A percentile compares a stretch with the other conserved stretches of the same genome.
Conservation (phyloP, 1,139 yeast species). For the Yamadazyma songkhlaensis region DNA sequence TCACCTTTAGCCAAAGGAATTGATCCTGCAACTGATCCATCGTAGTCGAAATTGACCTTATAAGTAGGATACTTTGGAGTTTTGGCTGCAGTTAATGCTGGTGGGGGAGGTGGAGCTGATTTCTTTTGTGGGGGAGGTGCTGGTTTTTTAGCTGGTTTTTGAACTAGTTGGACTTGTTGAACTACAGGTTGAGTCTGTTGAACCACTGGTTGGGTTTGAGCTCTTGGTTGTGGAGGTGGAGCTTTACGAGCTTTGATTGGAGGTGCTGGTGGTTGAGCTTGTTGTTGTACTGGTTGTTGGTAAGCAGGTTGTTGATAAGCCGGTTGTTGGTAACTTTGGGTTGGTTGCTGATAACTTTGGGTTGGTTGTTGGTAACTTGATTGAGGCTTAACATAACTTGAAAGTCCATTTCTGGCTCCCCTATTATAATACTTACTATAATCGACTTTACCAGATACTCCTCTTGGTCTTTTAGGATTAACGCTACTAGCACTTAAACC, state of each 20-base stretch:
- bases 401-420: slow-evolving; percentile 16
- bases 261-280: slow-evolving; percentile 13
- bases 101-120: slow-evolving; percentile 38
- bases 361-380: slow-evolving; percentile 16
- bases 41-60: slow-evolving; percentile 86
- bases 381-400: background rate
- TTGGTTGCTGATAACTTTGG: slow-evolving; percentile 17
- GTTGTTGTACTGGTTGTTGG: slow-evolving; percentile 16
- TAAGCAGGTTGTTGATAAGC: slow-evolving; percentile 15
- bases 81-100: slow-evolving; percentile 52
- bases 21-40: slow-evolving; percentile 80
- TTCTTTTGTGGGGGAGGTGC: slow-evolving; percentile 42
- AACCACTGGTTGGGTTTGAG: slow-evolving; percentile 2
- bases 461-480: slow-evolving; percentile 71
- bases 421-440: slow-evolving; percentile 44
- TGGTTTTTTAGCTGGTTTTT: slow-evolving; percentile 29
- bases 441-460: slow-evolving; percentile 36
- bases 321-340: slow-evolving; percentile 11
- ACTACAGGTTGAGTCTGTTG: slow-evolving; percentile 1
- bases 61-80: slow-evolving; percentile 74
- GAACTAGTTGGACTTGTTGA: slow-evolving; percentile 7
- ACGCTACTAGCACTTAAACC: slow-evolving; percentile 75
- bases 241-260: slow-evolving; percentile 12
- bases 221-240: slow-evolving; percentile 9
- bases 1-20: slow-evolving; percentile 76